Evolutionary conservation across 1,139 yeast genomes (phyloP).

Genomic region (Cylindricascospora bacillispora): DNA sequence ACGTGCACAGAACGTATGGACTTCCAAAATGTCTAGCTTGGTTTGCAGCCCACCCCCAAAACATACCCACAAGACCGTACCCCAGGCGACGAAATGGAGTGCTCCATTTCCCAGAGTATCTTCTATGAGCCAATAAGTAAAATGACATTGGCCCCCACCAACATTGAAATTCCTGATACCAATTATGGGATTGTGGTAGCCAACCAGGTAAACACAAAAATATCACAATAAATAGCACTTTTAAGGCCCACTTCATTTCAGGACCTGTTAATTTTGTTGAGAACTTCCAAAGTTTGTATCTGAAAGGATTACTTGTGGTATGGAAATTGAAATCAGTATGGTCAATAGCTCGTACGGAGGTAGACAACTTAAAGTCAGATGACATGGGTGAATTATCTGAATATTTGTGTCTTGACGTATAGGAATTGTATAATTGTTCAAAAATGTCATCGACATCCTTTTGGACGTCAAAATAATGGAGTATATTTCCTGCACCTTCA

Average conservation of each 20-base stretch:
- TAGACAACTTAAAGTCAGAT: conserved; percentile 5
- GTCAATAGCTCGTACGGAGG: conserved; percentile 27
- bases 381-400: conserved; percentile 2
- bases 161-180: conserved; percentile 33
- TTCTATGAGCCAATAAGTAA: conserved; percentile 30
- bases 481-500: conserved; percentile 35
- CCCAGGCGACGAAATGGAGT: conserved; percentile 27
- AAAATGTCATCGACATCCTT: conserved; percentile 37
- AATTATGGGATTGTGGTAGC: conserved; percentile 27
- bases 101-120: conserved; percentile 33
- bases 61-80: conserved; percentile 30
- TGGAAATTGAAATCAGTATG: conserved; percentile 30
- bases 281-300: conserved; percentile 30
- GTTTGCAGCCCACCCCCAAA: conserved; percentile 36
- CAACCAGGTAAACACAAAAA: conserved; percentile 34
- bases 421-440: conserved; percentile 31
- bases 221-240: conserved; percentile 27
- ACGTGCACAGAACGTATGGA: conserved; percentile 31
- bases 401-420: conserved; percentile 28
- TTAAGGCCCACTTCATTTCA: conserved; percentile 34
- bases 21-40: conserved; percentile 29
- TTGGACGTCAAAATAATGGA: conserved; percentile 32
- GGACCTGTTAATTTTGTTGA: conserved; percentile 26
- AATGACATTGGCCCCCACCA: conserved; percentile 34
- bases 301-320: conserved; percentile 24